phyloP scores from a whole-genome alignment of 345 rosid species.

The Triadica sebifera region DNA sequence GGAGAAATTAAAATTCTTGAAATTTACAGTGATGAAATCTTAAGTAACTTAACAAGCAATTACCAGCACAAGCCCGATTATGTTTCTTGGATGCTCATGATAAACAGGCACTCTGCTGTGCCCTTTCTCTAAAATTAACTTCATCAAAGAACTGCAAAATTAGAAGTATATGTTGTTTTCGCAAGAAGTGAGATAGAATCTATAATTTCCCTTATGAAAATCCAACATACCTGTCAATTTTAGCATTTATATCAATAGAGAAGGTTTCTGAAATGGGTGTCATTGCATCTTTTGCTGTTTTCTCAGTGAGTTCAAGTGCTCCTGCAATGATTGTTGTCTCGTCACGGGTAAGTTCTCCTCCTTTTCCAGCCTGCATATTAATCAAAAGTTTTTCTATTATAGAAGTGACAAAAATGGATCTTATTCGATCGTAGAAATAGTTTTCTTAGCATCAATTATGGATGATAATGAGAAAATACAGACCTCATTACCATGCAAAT shows the following conservation, averaged over 20 bases:
- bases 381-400: neutral
- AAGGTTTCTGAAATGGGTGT: conserved; percentile 75
- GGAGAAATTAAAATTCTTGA: neutral
- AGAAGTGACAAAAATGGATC: too few species aligned
- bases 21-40: neutral
- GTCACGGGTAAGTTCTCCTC: conserved; percentile 89
- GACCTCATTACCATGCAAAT: conserved; percentile 92
- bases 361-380: conserved; percentile 75
- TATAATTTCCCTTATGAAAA: neutral
- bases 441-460: neutral
- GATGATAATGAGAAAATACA: conserved; percentile 7
- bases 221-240: conserved; percentile 57
- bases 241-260: conserved; percentile 72
- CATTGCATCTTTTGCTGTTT: conserved; percentile 85
- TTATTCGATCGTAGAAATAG: too few species aligned
- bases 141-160: conserved; percentile 57
- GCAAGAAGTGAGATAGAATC: neutral
- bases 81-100: conserved; percentile 73
- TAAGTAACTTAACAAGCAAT: neutral
- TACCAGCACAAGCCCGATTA: conserved; percentile 83
- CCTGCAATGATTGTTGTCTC: conserved; percentile 95
- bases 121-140: conserved; percentile 73
- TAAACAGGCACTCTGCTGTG: conserved; percentile 94
- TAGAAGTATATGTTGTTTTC: neutral
- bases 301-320: conserved; percentile 86